phyloP scores from a whole-genome alignment of 2,329 filamentous ascomycete species.

The Calonectria leucothoes region DNA sequence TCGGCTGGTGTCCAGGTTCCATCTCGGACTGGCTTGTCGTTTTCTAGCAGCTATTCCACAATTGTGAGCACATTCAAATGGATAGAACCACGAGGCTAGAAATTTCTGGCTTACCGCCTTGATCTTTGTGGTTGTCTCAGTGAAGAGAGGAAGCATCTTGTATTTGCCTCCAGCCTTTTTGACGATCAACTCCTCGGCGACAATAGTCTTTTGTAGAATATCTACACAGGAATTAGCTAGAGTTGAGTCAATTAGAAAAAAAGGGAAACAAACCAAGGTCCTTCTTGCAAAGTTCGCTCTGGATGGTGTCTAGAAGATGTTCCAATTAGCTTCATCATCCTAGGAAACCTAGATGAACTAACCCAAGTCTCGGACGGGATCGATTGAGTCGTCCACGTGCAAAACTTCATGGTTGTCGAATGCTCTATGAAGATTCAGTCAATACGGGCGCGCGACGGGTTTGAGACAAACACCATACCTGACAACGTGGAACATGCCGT shows the following conservation, averaged over 20 bases:
- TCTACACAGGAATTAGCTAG: constrained; percentile 37
- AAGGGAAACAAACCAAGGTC: constrained; percentile 42
- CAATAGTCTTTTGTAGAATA: constrained; percentile 52
- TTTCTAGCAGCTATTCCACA: constrained; percentile 48
- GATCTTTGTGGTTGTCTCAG: constrained; percentile 56
- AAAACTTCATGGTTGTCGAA: constrained; percentile 59
- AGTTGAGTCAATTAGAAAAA: accelerated
- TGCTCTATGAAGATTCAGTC: constrained; percentile 42
- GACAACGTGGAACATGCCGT: constrained; percentile 59
- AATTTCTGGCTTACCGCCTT: constrained; percentile 36
- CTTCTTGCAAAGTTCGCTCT: constrained; percentile 50
- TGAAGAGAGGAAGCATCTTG: constrained; percentile 58
- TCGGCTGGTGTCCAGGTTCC: constrained; percentile 56
- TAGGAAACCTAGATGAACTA: constrained; percentile 29
- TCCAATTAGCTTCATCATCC: constrained; percentile 6
- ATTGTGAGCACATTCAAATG: constrained; percentile 20
- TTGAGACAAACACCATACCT: constrained; percentile 38
- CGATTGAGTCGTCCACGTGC: constrained; percentile 59
- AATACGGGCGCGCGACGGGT: constrained; percentile 7
- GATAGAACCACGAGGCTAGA: neutral
- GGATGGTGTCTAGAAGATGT: constrained; percentile 34
- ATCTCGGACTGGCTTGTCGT: constrained; percentile 55
- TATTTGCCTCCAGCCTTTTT: constrained; percentile 57
- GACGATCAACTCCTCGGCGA: constrained; percentile 53
- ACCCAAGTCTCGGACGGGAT: constrained; percentile 56